Evolutionary conservation across 2,329 filamentous ascomycete species (phyloP).

Genomic region (Cladosporium sp.): DNA sequence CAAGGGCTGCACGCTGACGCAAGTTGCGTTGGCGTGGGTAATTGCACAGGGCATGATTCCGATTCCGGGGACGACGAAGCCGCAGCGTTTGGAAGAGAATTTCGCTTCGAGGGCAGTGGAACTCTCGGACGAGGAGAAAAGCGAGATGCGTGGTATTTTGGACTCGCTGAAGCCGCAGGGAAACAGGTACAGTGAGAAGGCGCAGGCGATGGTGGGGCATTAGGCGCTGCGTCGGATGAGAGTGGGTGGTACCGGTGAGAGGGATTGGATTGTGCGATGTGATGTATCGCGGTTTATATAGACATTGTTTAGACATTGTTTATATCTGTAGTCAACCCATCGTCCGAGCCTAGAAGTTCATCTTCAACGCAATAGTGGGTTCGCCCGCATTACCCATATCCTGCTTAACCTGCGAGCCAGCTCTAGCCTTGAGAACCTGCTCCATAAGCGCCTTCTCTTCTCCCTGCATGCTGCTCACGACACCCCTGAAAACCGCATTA

Average conservation of each 20-base stretch:
- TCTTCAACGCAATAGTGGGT: constrained; percentile 90
- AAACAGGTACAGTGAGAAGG: constrained; percentile 36
- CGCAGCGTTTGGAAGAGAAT: constrained; percentile 63
- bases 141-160: constrained; percentile 9
- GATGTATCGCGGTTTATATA: background rate
- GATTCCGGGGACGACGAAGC: constrained; percentile 65
- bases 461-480: constrained; percentile 71
- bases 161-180: constrained; percentile 35
- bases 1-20: constrained; percentile 62
- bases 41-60: constrained; percentile 61
- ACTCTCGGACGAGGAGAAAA: constrained; percentile 34
- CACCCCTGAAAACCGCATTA: constrained; percentile 69
- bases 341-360: constrained; percentile 67
- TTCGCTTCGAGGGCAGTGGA: constrained; percentile 56
- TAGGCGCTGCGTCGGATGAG: background rate
- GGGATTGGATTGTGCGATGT: too few species aligned
- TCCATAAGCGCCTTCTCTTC: constrained; percentile 74
- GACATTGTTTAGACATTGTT: background rate
- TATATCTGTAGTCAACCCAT: background rate
- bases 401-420: constrained; percentile 47
- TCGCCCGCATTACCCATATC: constrained; percentile 50
- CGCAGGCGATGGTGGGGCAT: constrained; percentile 22
- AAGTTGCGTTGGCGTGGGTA: constrained; percentile 69
- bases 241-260: too few species aligned
- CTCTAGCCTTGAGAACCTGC: constrained; percentile 57